Evolutionary conservation across 805 yeast species (phyloP).

Genomic region (Maudiozyma serrabonitensis): DNA sequence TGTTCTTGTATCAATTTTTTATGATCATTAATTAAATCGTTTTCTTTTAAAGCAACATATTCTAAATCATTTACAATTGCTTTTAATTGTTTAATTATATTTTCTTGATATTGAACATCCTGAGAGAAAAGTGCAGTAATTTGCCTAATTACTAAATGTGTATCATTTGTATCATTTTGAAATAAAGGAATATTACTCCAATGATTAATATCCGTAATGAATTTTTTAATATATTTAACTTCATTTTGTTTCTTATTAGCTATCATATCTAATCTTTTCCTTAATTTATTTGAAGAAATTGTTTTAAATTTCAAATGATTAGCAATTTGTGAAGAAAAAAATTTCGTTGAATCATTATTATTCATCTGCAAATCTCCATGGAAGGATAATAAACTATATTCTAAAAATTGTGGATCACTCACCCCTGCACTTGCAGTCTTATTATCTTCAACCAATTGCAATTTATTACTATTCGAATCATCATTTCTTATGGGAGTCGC

Average conservation of each 20-base stretch:
- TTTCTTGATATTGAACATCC: constrained; percentile 17
- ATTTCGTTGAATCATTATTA: neutral
- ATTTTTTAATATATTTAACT: neutral
- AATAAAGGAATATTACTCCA: constrained; percentile 3
- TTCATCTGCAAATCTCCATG: neutral
- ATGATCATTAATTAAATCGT: constrained; percentile 13
- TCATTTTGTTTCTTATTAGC: constrained; percentile 1
- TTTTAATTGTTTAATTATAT: constrained; percentile 12
- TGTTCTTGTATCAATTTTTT: constrained; percentile 12
- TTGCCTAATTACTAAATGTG: constrained; percentile 8
- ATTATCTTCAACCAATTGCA: too few species aligned
- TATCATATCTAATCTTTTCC: neutral
- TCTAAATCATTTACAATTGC: constrained; percentile 14
- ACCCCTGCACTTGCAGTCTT: too few species aligned
- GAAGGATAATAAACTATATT: neutral
- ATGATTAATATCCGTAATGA: constrained; percentile 1
- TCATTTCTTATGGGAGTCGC: too few species aligned
- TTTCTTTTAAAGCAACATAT: constrained; percentile 19
- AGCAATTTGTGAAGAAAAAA: neutral
- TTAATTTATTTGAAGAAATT: neutral
- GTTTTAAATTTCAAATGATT: neutral
- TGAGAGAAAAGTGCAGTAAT: constrained; percentile 17
- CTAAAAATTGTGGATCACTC: constrained; percentile 2
- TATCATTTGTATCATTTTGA: constrained; percentile 1
- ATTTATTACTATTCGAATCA: too few species aligned